Percentiles rank a stretch among this genome's conserved stretches.
Conservation (phyloP, 768 basidiomycete genomes). For the Zangia roseola region DNA sequence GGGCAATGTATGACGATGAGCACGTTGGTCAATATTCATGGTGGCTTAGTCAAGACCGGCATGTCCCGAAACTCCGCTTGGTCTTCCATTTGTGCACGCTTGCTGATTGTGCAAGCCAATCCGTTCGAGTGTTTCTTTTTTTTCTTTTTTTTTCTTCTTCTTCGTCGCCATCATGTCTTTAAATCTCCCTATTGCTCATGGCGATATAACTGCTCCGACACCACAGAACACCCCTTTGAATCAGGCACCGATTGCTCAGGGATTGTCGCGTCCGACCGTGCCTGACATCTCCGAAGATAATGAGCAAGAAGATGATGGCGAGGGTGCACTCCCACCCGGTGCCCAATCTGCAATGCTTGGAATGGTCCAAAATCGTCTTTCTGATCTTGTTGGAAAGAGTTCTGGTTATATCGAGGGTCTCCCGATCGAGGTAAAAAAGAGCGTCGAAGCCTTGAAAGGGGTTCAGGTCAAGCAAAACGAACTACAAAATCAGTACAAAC, state of each 20-base stretch:
- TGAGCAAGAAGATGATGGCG: constrained; percentile 64
- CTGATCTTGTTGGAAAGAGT: constrained; percentile 82
- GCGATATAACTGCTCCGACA: constrained; percentile 80
- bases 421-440: constrained; percentile 75
- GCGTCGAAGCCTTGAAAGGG: constrained; percentile 90
- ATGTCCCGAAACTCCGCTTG: constrained; percentile 37
- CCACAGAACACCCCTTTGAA: constrained; percentile 90
- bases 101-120: constrained; percentile 24
- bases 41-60: constrained; percentile 15
- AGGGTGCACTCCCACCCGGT: constrained; percentile 40
- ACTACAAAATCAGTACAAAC: constrained; percentile 88
- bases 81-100: constrained; percentile 21
- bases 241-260: constrained; percentile 75
- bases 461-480: constrained; percentile 90
- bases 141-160: constrained; percentile 20
- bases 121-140: constrained; percentile 20
- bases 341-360: constrained; percentile 70
- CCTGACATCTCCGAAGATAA: constrained; percentile 85
- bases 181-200: constrained; percentile 59
- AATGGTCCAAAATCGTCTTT: constrained; percentile 87
- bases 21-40: too few species aligned
- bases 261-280: constrained; percentile 83
- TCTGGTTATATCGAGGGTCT: constrained; percentile 94
- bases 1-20: too few species aligned
- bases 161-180: constrained; percentile 55